Conservation (phyloP, 768 basidiomycete genomes). For the Lactifluus pinguis region DNA sequence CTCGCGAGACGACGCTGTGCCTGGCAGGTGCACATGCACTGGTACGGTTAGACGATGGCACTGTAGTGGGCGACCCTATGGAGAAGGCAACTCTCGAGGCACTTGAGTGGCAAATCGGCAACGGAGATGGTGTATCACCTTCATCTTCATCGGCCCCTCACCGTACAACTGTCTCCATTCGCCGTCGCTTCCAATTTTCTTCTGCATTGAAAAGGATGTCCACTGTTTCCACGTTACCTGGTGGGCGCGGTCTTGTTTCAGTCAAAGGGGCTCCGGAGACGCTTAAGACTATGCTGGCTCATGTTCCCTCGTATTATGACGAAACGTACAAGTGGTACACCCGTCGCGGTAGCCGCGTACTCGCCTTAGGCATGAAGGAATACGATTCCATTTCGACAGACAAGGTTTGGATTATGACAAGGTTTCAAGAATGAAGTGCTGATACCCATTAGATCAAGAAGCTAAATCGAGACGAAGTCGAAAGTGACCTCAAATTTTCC, state of each 20-base stretch:
- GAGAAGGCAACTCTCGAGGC: constrained; percentile 93
- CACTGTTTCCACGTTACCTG: constrained; percentile 64
- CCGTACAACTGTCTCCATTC: constrained; percentile 57
- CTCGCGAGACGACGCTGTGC: constrained; percentile 72
- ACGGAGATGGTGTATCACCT: constrained; percentile 63
- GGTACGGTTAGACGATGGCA: constrained; percentile 89
- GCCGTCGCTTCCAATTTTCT: constrained; percentile 95
- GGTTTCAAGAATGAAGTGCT: neutral
- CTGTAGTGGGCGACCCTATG: constrained; percentile 96
- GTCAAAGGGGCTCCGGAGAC: constrained; percentile 99
- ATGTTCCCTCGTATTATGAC: constrained; percentile 75
- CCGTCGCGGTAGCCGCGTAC: constrained; percentile 83
- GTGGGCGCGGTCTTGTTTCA: constrained; percentile 50
- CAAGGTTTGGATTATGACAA: constrained; percentile 42
- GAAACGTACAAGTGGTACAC: constrained; percentile 95
- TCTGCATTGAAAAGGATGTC: constrained; percentile 98
- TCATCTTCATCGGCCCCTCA: constrained; percentile 41
- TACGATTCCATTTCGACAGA: constrained; percentile 61
- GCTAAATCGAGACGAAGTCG: constrained; percentile 71
- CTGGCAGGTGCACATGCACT: constrained; percentile 94
- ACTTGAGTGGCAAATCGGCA: constrained; percentile 59
- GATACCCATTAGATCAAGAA: constrained; percentile 64
- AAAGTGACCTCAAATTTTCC: constrained; percentile 72
- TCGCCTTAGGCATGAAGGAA: constrained; percentile 85
- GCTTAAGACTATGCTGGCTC: constrained; percentile 75